Conservation (phyloP, 371 early-diverging fungal species). For the Polyrhizophydium stewartii region DNA sequence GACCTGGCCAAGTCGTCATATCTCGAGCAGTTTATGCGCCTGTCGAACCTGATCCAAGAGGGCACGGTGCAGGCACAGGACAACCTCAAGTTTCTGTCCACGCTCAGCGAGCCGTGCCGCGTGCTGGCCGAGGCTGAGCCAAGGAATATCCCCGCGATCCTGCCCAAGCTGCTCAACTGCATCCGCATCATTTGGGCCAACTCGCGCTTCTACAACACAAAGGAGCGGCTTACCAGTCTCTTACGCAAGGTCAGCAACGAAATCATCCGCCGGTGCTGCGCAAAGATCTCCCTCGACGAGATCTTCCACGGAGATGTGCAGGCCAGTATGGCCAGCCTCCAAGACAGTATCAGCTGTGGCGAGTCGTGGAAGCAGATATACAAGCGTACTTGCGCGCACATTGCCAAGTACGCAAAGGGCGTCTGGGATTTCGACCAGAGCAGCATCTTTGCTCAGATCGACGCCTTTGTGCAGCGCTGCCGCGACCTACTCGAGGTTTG, state of each 20-base stretch:
- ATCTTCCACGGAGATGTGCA: conserved; percentile 54
- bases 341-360: conserved; percentile 51
- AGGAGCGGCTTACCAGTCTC: conserved; percentile 48
- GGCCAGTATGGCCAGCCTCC: conserved; percentile 38
- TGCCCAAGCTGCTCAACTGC: conserved; percentile 43
- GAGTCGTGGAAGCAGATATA: conserved; percentile 55
- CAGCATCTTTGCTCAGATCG: conserved; percentile 58
- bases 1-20: conserved; percentile 49
- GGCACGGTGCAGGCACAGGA: conserved; percentile 52
- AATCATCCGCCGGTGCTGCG: conserved; percentile 51
- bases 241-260: conserved; percentile 53
- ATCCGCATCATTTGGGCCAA: conserved; percentile 55
- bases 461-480: conserved; percentile 57
- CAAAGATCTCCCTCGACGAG: conserved; percentile 49
- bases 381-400: conserved; percentile 31
- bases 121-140: conserved; percentile 44
- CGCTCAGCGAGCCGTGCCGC: conserved; percentile 37
- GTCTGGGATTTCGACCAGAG: conserved; percentile 56
- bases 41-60: conserved; percentile 51
- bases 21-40: conserved; percentile 47
- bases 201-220: conserved; percentile 51
- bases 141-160: conserved; percentile 32
- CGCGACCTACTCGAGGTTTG: conserved; percentile 53
- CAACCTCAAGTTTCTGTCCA: conserved; percentile 51
- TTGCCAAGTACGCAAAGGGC: conserved; percentile 30